These are phyloP conservation scores for Geotrichum phurueaensis DNA, from an alignment of 1,139 yeast genomes.

Conservation along the genomic window DNA sequence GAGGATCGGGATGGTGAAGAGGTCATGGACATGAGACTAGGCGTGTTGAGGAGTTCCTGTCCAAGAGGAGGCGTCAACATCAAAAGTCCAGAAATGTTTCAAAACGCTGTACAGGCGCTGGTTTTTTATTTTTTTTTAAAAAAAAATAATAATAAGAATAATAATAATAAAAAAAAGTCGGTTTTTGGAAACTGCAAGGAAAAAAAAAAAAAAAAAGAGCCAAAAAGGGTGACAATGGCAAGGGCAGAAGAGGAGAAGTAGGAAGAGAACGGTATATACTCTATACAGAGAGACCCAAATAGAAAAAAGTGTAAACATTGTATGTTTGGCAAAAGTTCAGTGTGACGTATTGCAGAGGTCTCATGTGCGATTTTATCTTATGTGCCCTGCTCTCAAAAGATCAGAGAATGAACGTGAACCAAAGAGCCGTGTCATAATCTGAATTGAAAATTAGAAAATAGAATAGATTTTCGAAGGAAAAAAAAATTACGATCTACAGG, in stretches of 20 bases:
- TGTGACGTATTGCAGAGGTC: too few species aligned
- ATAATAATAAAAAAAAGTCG: neutral
- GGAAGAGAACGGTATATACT: too few species aligned
- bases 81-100: neutral
- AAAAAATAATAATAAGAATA: neutral
- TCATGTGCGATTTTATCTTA: too few species aligned
- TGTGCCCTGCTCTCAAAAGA: too few species aligned
- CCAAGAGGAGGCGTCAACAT: neutral
- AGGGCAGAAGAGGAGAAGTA: neutral
- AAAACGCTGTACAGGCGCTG: neutral
- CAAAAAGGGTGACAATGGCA: neutral
- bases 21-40: neutral
- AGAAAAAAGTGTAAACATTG: too few species aligned
- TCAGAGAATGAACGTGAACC: too few species aligned
- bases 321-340: too few species aligned
- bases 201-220: too few species aligned
- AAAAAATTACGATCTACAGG: neutral
- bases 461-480: neutral
- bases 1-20: constrained; percentile 1
- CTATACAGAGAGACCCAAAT: too few species aligned
- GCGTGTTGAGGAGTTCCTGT: neutral
- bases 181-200: neutral
- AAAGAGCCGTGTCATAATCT: too few species aligned
- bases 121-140: neutral
- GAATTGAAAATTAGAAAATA: too few species aligned